phyloP scores from a whole-genome alignment of 2,329 filamentous ascomycete species.

The Dactylellina parvicollis region DNA sequence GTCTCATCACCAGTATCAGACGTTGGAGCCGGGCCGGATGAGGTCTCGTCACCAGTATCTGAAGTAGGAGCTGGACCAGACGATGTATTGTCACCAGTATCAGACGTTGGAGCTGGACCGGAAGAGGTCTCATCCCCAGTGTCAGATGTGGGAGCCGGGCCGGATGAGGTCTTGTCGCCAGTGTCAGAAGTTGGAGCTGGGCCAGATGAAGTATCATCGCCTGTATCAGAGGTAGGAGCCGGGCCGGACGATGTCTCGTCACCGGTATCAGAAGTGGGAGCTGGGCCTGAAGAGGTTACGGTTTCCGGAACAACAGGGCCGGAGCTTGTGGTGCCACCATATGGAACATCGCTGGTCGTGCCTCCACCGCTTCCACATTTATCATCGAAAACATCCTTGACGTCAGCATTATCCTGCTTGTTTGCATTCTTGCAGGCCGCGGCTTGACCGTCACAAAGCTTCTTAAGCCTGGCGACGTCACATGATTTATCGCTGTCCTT shows the following conservation, averaged over 20 bases:
- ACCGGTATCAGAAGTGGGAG: neutral
- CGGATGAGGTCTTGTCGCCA: neutral
- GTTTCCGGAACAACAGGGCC: neutral
- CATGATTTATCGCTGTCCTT: neutral
- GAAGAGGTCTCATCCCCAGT: neutral
- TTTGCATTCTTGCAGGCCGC: slow-evolving; percentile 23
- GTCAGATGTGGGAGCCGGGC: slow-evolving; percentile 5
- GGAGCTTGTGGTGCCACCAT: neutral
- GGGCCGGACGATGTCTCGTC: neutral
- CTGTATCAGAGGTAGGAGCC: slow-evolving; percentile 6
- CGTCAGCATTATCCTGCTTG: neutral
- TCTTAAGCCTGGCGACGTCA: neutral
- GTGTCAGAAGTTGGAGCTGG: neutral
- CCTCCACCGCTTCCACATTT: neutral
- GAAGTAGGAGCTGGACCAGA: neutral
- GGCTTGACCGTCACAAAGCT: slow-evolving; percentile 1
- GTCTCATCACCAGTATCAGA: neutral
- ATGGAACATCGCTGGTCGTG: too few relatives aligned
- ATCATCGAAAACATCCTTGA: slow-evolving; percentile 5
- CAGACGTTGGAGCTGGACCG: too few relatives aligned
- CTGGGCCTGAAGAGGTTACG: neutral
- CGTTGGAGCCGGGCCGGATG: neutral
- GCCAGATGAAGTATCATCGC: neutral
- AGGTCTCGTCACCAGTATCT: neutral
- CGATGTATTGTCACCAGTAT: neutral